A percentile compares a stretch with the other conserved stretches of the same genome.
phyloP scores from a whole-genome alignment of 257 asterid species.

The Solanum sejunctum region DNA sequence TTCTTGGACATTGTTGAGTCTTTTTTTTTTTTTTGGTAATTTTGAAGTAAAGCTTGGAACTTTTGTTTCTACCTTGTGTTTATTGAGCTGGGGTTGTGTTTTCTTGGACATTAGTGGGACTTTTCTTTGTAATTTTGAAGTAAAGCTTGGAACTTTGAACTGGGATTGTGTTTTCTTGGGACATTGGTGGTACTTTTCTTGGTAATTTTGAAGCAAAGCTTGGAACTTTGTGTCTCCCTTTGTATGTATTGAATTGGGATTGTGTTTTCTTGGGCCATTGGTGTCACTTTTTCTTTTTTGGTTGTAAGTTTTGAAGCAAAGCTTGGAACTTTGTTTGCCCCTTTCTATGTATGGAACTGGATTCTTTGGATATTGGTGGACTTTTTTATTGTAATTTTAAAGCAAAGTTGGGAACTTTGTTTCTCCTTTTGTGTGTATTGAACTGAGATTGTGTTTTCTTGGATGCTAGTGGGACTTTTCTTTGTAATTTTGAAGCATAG shows the following conservation, averaged over 20 bases:
- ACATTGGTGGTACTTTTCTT: neutral
- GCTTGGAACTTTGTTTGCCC: neutral
- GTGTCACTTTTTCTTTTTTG: neutral
- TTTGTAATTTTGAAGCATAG: neutral
- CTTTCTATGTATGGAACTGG: neutral
- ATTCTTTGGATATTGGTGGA: neutral
- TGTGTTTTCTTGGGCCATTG: neutral
- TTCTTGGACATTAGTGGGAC: slow-evolving; percentile 2
- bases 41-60: neutral
- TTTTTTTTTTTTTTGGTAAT: neutral
- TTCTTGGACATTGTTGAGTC: slow-evolving; percentile 2
- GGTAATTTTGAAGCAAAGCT: neutral
- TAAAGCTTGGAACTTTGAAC: neutral
- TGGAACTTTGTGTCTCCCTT: neutral
- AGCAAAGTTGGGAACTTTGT: neutral
- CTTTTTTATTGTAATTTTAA: neutral
- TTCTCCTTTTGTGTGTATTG: neutral
- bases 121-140: neutral
- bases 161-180: slow-evolving; percentile 14
- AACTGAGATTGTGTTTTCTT: neutral
- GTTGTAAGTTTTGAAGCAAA: neutral
- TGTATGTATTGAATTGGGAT: neutral
- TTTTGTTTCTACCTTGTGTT: neutral
- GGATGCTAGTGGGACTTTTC: neutral
- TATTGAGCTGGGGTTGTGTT: slow-evolving; percentile 9